A percentile compares a stretch with the other conserved stretches of the same genome.
phyloP scores from a whole-genome alignment of 306 rosid species.

The Arachis stenosperma region DNA sequence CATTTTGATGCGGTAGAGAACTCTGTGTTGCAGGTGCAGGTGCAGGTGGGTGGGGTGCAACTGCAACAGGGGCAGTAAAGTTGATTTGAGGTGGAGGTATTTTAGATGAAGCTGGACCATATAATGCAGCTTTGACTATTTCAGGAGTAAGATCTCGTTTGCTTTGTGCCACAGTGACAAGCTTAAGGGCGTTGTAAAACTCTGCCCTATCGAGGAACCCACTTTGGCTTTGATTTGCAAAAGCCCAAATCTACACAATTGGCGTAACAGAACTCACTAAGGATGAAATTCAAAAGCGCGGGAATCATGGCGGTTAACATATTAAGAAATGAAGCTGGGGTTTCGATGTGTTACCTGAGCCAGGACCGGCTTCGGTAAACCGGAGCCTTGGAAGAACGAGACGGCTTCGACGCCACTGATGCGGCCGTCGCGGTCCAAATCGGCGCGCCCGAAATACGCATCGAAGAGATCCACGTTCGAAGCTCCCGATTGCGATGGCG shows the following conservation, averaged over 20 bases:
- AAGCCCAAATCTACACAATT: conserved; percentile 80
- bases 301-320: neutral
- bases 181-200: conserved; percentile 97
- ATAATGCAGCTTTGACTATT: conserved; percentile 89
- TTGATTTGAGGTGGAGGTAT: conserved; percentile 94
- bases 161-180: conserved; percentile 97
- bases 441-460: conserved; percentile 91
- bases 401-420: conserved; percentile 96
- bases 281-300: no score
- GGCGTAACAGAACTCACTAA: neutral
- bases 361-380: conserved; percentile 81
- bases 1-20: conserved; percentile 54
- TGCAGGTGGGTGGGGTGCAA: conserved; percentile 46
- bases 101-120: conserved; percentile 87
- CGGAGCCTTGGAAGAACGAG: conserved; percentile 91
- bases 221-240: conserved; percentile 76
- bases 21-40: conserved; percentile 46
- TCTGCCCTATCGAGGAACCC: conserved; percentile 83
- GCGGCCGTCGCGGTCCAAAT: conserved; percentile 97
- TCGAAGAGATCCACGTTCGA: conserved; percentile 95
- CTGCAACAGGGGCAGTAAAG: conserved; percentile 52
- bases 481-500: conserved; percentile 45
- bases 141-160: conserved; percentile 88
- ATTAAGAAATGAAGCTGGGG: neutral
- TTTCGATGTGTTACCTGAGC: conserved; percentile 52